These are phyloP conservation scores for Fusarium anguioides DNA, from an alignment of 2,329 filamentous ascomycete species.

Conservation along the genomic window DNA sequence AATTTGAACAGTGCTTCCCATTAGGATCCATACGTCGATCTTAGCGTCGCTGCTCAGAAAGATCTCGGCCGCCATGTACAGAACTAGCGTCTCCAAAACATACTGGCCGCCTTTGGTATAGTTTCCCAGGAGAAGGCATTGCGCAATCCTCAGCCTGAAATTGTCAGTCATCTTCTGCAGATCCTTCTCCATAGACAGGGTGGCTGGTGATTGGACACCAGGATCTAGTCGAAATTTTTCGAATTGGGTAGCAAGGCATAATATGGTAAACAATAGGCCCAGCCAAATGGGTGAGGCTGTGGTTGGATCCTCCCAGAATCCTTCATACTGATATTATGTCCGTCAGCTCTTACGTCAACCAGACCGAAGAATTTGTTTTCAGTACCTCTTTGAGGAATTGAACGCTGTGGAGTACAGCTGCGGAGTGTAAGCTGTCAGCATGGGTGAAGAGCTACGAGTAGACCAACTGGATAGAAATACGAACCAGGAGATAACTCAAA, in stretches of 20 bases:
- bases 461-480: too few species aligned
- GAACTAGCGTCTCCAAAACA: constrained; percentile 53
- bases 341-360: too few species aligned
- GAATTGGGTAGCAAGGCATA: constrained; percentile 52
- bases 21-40: constrained; percentile 50
- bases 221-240: constrained; percentile 14
- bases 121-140: constrained; percentile 52
- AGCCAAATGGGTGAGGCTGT: constrained; percentile 57
- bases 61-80: constrained; percentile 50
- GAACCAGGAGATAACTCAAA: constrained; percentile 42
- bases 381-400: constrained; percentile 18
- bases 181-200: not conserved
- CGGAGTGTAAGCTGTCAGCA: not conserved
- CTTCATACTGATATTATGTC: constrained; percentile 50
- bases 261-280: constrained; percentile 58
- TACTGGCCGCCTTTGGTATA: constrained; percentile 58
- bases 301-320: constrained; percentile 56
- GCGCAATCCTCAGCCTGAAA: constrained; percentile 14
- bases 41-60: constrained; percentile 47
- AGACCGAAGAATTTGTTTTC: too few species aligned
- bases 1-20: constrained; percentile 50
- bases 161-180: not conserved
- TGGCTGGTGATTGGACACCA: not conserved
- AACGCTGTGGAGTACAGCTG: constrained; percentile 8
- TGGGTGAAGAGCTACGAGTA: too few species aligned